Evolutionary conservation across 768 basidiomycete species (phyloP).

Genomic region (Auriscalpium vulgare): DNA sequence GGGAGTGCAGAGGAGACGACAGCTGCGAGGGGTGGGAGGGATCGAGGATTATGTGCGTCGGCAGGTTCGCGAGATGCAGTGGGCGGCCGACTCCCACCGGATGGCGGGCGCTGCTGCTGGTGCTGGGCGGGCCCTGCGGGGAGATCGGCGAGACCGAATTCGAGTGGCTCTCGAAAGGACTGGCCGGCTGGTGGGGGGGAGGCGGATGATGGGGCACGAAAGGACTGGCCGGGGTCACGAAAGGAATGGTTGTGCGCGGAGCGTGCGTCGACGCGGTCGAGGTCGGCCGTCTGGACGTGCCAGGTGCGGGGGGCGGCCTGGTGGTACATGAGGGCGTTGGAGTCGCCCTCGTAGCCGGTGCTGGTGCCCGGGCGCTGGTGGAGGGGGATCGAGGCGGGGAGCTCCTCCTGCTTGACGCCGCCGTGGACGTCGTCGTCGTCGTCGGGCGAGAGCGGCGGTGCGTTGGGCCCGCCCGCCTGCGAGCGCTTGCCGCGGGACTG

Average conservation of each 20-base stretch:
- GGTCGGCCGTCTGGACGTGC: slow-evolving; percentile 33
- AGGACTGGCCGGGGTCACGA: slow-evolving; percentile 75
- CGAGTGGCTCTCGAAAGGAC: slow-evolving; percentile 58
- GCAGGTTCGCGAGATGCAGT: slow-evolving; percentile 40
- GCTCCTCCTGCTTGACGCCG: slow-evolving; percentile 37
- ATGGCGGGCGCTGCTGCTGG: slow-evolving; percentile 35
- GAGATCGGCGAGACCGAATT: slow-evolving; percentile 34
- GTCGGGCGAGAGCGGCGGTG: slow-evolving; percentile 13
- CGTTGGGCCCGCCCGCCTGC: slow-evolving; percentile 17
- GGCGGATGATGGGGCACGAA: slow-evolving; percentile 53
- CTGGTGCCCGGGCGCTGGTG: slow-evolving; percentile 60
- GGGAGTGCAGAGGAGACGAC: slow-evolving; percentile 67
- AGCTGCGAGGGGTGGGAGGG: slow-evolving; percentile 68
- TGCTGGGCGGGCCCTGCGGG: slow-evolving; percentile 8
- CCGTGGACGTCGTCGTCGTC: slow-evolving; percentile 12
- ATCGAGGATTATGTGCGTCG: slow-evolving; percentile 29
- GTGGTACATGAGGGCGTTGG: slow-evolving; percentile 23
- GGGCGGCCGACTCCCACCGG: slow-evolving; percentile 42
- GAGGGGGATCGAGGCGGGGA: slow-evolving; percentile 17
- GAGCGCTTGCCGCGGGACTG: slow-evolving; percentile 31
- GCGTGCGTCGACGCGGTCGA: slow-evolving; percentile 30
- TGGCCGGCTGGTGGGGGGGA: slow-evolving; percentile 33
- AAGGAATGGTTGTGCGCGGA: slow-evolving; percentile 54
- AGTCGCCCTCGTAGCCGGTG: slow-evolving; percentile 57
- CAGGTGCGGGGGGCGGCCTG: slow-evolving; percentile 21